These are phyloP conservation scores for Beta vulgaris DNA, from an alignment of 148 eudicot genomes.

Conservation along the genomic window DNA sequence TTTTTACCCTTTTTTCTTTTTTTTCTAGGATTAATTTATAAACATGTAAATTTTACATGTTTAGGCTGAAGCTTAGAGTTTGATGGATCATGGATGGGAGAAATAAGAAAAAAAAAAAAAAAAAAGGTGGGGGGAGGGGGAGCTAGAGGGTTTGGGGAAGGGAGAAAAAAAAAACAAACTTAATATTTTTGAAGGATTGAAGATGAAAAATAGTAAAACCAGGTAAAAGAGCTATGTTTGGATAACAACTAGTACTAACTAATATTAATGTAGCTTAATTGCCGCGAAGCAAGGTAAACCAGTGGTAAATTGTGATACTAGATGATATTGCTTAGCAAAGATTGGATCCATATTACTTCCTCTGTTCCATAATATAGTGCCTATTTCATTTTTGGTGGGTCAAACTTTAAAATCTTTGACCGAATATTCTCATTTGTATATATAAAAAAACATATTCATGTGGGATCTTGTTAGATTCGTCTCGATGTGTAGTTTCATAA, in stretches of 20 bases:
- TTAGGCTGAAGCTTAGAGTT: background rate
- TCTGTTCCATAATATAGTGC: too few relatives aligned
- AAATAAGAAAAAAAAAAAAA: background rate
- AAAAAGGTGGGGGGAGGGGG: background rate
- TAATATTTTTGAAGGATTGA: background rate
- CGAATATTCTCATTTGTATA: too few relatives aligned
- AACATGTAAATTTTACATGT: background rate
- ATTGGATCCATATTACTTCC: too few relatives aligned
- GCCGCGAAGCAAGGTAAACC: conserved; percentile 23
- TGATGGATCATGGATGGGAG: conserved; percentile 3
- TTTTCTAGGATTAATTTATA: background rate
- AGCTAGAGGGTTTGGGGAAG: background rate
- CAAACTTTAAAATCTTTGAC: too few relatives aligned
- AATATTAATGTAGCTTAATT: conserved; percentile 8
- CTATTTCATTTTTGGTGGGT: too few relatives aligned
- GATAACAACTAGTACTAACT: conserved; percentile 11
- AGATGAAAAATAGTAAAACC: background rate
- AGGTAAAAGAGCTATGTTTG: conserved; percentile 8
- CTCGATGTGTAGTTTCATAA: too few relatives aligned
- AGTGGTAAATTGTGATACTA: background rate
- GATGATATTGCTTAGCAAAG: background rate
- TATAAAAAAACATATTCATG: too few relatives aligned
- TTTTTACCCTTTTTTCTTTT: background rate
- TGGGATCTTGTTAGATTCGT: too few relatives aligned
- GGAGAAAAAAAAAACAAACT: background rate